Evolutionary conservation across 768 basidiomycete genomes (phyloP).

Genomic region (Lactifluus echinatus): DNA sequence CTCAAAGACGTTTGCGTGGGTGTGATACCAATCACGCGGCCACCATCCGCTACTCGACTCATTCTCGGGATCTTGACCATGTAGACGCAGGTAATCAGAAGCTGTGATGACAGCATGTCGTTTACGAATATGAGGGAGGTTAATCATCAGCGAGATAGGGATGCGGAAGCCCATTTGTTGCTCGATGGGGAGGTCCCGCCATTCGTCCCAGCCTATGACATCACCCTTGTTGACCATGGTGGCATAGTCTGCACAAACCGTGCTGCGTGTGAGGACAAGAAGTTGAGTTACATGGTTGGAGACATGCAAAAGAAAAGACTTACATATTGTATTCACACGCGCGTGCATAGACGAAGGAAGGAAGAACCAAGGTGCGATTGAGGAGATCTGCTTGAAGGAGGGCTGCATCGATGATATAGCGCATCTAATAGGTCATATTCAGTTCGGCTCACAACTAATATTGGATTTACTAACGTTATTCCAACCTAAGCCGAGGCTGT

Average conservation of each 20-base stretch:
- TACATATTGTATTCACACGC: slow-evolving; percentile 36
- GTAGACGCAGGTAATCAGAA: slow-evolving; percentile 36
- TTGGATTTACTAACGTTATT: slow-evolving; percentile 35
- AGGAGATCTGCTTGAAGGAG: slow-evolving; percentile 36
- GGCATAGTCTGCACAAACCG: slow-evolving; percentile 34
- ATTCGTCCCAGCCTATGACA: slow-evolving; percentile 34
- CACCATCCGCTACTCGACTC: slow-evolving; percentile 35
- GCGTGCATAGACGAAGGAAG: slow-evolving; percentile 39
- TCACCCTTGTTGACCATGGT: slow-evolving; percentile 40
- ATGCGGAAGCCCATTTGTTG: slow-evolving; percentile 32
- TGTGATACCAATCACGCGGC: slow-evolving; percentile 30
- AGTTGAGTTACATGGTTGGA: not conserved
- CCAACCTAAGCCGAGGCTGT: slow-evolving; percentile 38
- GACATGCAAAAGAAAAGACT: slow-evolving; percentile 12
- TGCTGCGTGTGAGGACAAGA: slow-evolving; percentile 17
- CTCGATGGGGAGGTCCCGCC: slow-evolving; percentile 32
- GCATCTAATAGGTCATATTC: slow-evolving; percentile 28
- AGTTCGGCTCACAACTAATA: not conserved
- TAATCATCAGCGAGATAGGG: slow-evolving; percentile 33
- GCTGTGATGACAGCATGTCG: slow-evolving; percentile 34
- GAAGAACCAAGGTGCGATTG: slow-evolving; percentile 37
- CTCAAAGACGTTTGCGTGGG: slow-evolving; percentile 25
- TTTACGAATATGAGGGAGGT: slow-evolving; percentile 34
- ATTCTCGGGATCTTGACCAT: slow-evolving; percentile 27
- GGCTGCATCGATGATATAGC: slow-evolving; percentile 41